Percentiles rank a stretch among this genome's conserved stretches.
phyloP scores from a whole-genome alignment of 768 basidiomycete species.

The Podaxis mareebaensis region DNA sequence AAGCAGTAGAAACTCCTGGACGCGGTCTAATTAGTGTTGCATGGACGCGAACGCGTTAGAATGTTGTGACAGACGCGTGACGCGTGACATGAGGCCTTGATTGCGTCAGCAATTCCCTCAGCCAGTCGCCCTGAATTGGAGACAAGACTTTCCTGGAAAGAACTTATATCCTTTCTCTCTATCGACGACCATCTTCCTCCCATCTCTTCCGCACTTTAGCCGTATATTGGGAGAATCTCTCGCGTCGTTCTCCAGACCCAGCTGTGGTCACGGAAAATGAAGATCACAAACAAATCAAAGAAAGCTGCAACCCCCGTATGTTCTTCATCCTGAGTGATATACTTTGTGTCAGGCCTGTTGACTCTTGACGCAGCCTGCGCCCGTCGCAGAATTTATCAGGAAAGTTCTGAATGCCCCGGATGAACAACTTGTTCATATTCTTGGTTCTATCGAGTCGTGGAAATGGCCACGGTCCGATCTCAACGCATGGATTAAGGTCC shows the following conservation, averaged over 20 bases:
- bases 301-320: slow-evolving; percentile 76
- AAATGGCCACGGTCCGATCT: slow-evolving; percentile 96
- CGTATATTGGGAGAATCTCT: background rate
- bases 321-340: slow-evolving; percentile 22
- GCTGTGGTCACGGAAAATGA: slow-evolving; percentile 69
- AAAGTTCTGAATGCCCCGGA: slow-evolving; percentile 66
- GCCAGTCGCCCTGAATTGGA: slow-evolving; percentile 15
- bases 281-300: slow-evolving; percentile 86
- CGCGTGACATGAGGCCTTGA: slow-evolving; percentile 17
- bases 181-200: slow-evolving; percentile 9
- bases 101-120: slow-evolving; percentile 35
- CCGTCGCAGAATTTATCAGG: slow-evolving; percentile 78
- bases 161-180: slow-evolving; percentile 12
- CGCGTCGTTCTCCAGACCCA: slow-evolving; percentile 36
- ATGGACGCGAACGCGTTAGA: background rate
- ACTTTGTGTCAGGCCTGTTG: slow-evolving; percentile 20
- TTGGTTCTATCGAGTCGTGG: slow-evolving; percentile 79
- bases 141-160: slow-evolving; percentile 9
- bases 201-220: background rate
- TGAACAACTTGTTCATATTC: slow-evolving; percentile 68
- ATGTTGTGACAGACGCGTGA: slow-evolving; percentile 22
- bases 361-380: slow-evolving; percentile 58
- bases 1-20: background rate
- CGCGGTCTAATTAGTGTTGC: background rate
- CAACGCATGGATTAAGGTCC: slow-evolving; percentile 93